These are phyloP conservation scores for Grosmannia clavigera DNA, from an alignment of 2,329 filamentous ascomycete genomes.

Conservation along the genomic window DNA sequence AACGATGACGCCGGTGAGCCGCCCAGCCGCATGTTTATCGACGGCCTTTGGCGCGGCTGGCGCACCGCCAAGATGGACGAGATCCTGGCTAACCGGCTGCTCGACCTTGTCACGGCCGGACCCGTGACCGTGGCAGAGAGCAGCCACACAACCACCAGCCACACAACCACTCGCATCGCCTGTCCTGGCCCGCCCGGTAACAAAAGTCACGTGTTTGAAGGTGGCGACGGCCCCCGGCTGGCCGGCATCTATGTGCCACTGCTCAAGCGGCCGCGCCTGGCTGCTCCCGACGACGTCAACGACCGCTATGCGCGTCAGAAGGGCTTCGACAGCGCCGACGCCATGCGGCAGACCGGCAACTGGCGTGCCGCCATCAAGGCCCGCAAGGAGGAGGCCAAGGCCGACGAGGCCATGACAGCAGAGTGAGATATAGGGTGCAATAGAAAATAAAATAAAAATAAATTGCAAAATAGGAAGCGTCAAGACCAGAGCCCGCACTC, in stretches of 20 bases:
- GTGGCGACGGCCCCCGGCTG: constrained; percentile 37
- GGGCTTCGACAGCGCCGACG: constrained; percentile 41
- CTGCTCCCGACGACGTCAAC: constrained; percentile 42
- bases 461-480: neutral
- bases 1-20: constrained; percentile 14
- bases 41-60: constrained; percentile 75
- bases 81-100: constrained; percentile 60
- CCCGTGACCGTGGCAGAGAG: too few species aligned
- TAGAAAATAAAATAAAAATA: neutral
- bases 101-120: constrained; percentile 43
- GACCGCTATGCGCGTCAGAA: constrained; percentile 49
- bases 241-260: constrained; percentile 44
- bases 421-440: neutral
- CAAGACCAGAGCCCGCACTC: neutral
- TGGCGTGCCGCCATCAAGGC: constrained; percentile 21
- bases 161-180: constrained; percentile 31
- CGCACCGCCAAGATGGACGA: constrained; percentile 81
- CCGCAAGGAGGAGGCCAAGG: constrained; percentile 14
- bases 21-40: constrained; percentile 48
- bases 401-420: neutral
- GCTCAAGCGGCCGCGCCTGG: constrained; percentile 35
- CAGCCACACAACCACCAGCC: neutral
- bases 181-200: constrained; percentile 11
- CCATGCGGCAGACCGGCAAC: constrained; percentile 28
- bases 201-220: constrained; percentile 37